Evolutionary conservation across 2,329 filamentous ascomycete species (phyloP).

Genomic region (Epichloe bromicola): DNA sequence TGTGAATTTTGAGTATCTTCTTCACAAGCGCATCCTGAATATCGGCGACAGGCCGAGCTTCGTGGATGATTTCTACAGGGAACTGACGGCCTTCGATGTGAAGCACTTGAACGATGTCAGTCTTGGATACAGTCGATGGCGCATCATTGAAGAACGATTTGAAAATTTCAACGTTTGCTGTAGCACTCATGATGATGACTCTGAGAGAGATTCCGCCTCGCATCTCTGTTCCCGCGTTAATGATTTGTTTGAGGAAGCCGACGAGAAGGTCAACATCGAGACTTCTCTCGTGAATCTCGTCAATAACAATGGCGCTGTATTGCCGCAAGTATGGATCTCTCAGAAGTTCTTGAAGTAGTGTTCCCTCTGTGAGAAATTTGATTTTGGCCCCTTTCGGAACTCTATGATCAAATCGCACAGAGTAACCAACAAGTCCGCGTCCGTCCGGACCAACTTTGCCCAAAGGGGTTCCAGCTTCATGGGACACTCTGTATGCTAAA

Average conservation of each 20-base stretch:
- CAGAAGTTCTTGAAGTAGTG: constrained; percentile 87
- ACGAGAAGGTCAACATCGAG: constrained; percentile 86
- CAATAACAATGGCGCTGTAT: constrained; percentile 84
- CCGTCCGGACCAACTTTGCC: constrained; percentile 27
- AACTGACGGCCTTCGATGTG: constrained; percentile 80
- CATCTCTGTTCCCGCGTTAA: constrained; percentile 47
- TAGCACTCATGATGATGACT: constrained; percentile 93
- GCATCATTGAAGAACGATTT: constrained; percentile 54
- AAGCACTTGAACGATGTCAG: constrained; percentile 26
- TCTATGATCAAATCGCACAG: constrained; percentile 84
- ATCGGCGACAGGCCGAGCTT: constrained; percentile 61
- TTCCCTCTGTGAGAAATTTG: constrained; percentile 93
- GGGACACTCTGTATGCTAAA: constrained; percentile 73
- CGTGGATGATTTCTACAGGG: constrained; percentile 67
- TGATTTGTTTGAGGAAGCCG: constrained; percentile 73
- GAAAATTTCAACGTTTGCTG: constrained; percentile 73
- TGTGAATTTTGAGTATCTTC: constrained; percentile 74
- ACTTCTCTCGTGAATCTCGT: constrained; percentile 94
- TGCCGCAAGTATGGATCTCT: constrained; percentile 68
- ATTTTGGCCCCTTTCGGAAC: constrained; percentile 71
- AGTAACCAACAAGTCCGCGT: constrained; percentile 65
- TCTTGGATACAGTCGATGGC: constrained; percentile 4
- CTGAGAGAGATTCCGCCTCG: constrained; percentile 67
- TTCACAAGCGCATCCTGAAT: constrained; percentile 73
- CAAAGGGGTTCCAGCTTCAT: constrained; percentile 52